Base-by-base conservation (phyloP, 371 early-diverging fungal genomes). In the Mortierella sp. region DNA sequence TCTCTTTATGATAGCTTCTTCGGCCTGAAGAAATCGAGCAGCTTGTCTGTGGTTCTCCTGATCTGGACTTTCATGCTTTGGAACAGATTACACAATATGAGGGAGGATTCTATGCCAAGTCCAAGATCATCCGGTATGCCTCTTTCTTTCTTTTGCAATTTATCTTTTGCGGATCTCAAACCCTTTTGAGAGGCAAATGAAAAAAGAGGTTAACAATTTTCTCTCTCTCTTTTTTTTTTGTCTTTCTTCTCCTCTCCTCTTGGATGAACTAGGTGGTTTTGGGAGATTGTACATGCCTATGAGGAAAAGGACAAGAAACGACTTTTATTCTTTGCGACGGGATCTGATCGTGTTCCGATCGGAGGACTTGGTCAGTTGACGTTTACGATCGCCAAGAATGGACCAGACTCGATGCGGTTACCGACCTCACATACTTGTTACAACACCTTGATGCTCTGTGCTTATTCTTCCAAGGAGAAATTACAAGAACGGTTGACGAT, bases 301-400 rank as follows among this genome's bases (percentile, higher is more conserved):
- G 80, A 87, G 2, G 86, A 90, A 44, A 94, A 93, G 60, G 93
- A 95, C 67, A 97, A 97, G 85, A 96, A 95, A 75, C 88, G 90
- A 73, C 85, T 99, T 16, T 82, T 99, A 14, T 94, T 94, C 63
- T 99, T 99, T 89, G 96, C 96, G 1, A 99, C 99, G 7, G 99
- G 99, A 29, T 95, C 94, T 46, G 99, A 99, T 82, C 89, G 99
- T 21, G 95, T 96, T 4, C 99, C 99, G 0, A 90, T 98, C 25
- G 94, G 95, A 15, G 99, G 99, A 0, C 83, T 98, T 12, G 90
- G 92, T 59, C 92, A 94, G 61, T 75, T 99, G 44, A 92, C 92
- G 44, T 96, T 99, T 88, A 96, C 98, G 4, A 95, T 99, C 72
- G 95, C 97, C 68, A 94, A 96, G 79, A 99, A 99, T 66, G 99